phyloP scores from a whole-genome alignment of 140 eudicot genomes.

The Oenanthe javanica region DNA sequence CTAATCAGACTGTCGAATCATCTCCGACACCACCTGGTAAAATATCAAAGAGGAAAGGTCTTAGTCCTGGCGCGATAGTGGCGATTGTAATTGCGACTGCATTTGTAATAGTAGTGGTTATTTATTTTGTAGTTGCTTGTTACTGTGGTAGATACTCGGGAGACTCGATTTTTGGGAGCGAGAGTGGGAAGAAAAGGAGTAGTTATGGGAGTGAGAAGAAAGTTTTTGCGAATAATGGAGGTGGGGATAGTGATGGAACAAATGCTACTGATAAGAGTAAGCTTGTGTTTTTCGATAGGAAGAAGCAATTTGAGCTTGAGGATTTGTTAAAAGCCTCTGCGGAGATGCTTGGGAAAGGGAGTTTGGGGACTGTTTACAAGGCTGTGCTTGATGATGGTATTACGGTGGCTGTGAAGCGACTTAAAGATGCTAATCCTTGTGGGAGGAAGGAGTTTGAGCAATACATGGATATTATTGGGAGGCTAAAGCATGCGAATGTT shows the following conservation, averaged over 20 bases:
- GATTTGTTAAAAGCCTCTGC: constrained; percentile 86
- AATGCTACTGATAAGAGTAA: constrained; percentile 42
- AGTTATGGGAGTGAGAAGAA: constrained; percentile 65
- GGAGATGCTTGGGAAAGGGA: constrained; percentile 96
- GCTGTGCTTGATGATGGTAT: constrained; percentile 82
- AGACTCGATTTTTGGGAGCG: constrained; percentile 41
- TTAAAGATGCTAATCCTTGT: constrained; percentile 94
- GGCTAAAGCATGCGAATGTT: constrained; percentile 65
- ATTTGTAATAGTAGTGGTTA: constrained; percentile 36
- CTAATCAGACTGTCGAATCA: constrained; percentile 46
- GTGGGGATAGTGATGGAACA: constrained; percentile 62
- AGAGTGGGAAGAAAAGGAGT: constrained; percentile 37
- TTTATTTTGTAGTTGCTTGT: constrained; percentile 40
- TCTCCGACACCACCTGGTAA: constrained; percentile 36
- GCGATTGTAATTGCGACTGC: constrained; percentile 50
- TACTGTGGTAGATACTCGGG: constrained; percentile 44
- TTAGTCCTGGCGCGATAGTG: constrained; percentile 52
- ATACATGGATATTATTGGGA: constrained; percentile 97
- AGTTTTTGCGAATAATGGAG: constrained; percentile 53
- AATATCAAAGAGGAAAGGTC: constrained; percentile 23
- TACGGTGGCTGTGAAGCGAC: constrained; percentile 87
- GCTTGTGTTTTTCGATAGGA: constrained; percentile 76
- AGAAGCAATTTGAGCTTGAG: constrained; percentile 77
- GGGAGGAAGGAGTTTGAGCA: constrained; percentile 96
- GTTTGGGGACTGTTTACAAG: constrained; percentile 87